phyloP scores from a whole-genome alignment of 306 rosid genomes.

The Hippophae gyantsensis region DNA sequence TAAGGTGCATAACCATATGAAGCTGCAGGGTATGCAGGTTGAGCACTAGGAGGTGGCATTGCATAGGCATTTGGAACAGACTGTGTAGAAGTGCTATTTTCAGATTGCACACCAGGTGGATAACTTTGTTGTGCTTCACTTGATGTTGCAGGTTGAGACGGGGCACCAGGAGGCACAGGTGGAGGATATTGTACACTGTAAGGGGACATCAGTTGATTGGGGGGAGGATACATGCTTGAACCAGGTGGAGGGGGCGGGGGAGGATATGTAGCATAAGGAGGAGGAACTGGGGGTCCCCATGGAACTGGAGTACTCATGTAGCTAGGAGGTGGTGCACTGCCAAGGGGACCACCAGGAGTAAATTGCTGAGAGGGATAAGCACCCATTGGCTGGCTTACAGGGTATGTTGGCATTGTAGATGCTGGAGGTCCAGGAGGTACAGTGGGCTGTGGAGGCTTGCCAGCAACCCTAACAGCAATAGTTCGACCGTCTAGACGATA shows the following conservation, averaged over 20 bases:
- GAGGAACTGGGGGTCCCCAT: slow-evolving; percentile 92
- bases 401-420: slow-evolving; percentile 60
- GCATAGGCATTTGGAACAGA: slow-evolving; percentile 50
- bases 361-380: slow-evolving; percentile 91
- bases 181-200: slow-evolving; percentile 79
- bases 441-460: slow-evolving; percentile 92
- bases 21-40: slow-evolving; percentile 58
- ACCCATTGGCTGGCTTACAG: slow-evolving; percentile 60
- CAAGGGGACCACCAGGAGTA: slow-evolving; percentile 63
- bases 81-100: slow-evolving; percentile 42
- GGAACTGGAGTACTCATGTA: slow-evolving; percentile 67
- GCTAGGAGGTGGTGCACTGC: slow-evolving; percentile 56
- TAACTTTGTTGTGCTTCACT: slow-evolving; percentile 67
- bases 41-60: slow-evolving; percentile 51
- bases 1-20: slow-evolving; percentile 73
- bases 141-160: slow-evolving; percentile 51
- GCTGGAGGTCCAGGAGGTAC: slow-evolving; percentile 86
- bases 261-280: slow-evolving; percentile 62
- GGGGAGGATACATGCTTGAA: slow-evolving; percentile 63
- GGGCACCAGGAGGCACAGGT: slow-evolving; percentile 74
- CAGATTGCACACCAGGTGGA: slow-evolving; percentile 90
- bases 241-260: slow-evolving; percentile 87
- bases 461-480: slow-evolving; percentile 96
- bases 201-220: slow-evolving; percentile 68
- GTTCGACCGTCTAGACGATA: slow-evolving; percentile 87